Evolutionary conservation across 73 alveolate genomes (phyloP).

Genomic region (Paramecium pentaurelia): DNA sequence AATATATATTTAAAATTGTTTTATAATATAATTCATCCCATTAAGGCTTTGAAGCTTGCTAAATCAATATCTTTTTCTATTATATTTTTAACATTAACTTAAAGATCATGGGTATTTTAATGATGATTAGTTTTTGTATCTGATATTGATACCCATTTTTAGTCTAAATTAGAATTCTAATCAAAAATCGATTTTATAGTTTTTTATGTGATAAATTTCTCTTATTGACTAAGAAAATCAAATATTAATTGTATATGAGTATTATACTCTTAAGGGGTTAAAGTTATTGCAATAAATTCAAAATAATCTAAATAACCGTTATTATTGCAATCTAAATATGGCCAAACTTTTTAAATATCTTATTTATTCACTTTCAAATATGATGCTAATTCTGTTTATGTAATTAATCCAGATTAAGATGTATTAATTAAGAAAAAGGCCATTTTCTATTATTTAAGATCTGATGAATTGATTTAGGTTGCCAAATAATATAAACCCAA

Average conservation of each 20-base stretch:
- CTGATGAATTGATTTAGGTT: background rate
- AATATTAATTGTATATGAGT: background rate
- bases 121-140: background rate
- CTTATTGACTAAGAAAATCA: slow-evolving; percentile 3
- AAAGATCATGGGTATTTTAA: background rate
- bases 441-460: background rate
- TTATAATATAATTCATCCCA: background rate
- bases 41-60: background rate
- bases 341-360: slow-evolving; percentile 1
- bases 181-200: background rate
- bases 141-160: background rate
- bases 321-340: background rate
- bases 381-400: slow-evolving; percentile 13
- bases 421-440: background rate
- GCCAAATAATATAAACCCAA: background rate
- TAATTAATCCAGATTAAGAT: slow-evolving; percentile 2
- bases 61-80: slow-evolving; percentile 15
- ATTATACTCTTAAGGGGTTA: slow-evolving; percentile 1
- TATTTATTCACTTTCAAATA: slow-evolving; percentile 1
- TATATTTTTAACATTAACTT: background rate
- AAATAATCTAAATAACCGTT: slow-evolving; percentile 37
- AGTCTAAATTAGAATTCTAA: background rate
- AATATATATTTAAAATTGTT: background rate
- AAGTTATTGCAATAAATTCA: slow-evolving; percentile 37
- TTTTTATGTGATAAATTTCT: background rate